Base-by-base conservation (phyloP, 495 filamentous ascomycete genomes). In the Penicilliopsis zonata region DNA sequence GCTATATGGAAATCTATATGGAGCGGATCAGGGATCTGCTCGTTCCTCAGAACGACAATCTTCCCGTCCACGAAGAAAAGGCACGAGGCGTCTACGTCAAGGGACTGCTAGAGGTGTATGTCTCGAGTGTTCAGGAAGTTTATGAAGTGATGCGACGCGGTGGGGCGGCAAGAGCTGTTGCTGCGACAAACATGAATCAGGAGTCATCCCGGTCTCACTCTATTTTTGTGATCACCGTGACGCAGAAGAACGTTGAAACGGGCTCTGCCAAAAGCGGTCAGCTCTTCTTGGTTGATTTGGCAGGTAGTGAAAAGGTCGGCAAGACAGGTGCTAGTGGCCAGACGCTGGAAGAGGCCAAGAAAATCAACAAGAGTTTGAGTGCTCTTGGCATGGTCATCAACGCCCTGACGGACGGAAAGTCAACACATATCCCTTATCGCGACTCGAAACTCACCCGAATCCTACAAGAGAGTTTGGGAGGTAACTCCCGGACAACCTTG, bases 1-100 rank as follows among this genome's bases (percentile, higher is more conserved):
- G 86, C 50, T 98, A 98, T 57, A 96, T 98, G 90, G 90, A 98
- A 58, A 96, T 98, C 38, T 98, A 98, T 62, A 98, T 98, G 90
- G 90, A 98, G 60, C 76, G 80, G 33, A 95, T 98, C 59, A 76
- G 88, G 46, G 90, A 98, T 76, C 64, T 98, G 15, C 52, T 98
- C 37, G 76, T 76, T 7, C 90, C 90, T 6, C 78, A 82, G 19
- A 94, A 96, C 53, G 92, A 96, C 61, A 96, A 96, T 47, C 61
- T 98, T 23, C 88, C 90, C 2, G 76, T 98, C 2, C 90, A 98
- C 59, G 90, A 98, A 47, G 90, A 98, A 58, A 94, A 94, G 72
- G 86, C 78, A 46, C 65, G 84, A 28, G 90, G 90, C 23, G 90
- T 98, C 2, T 96, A 98, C 50, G 90, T 98, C 41, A 96, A 98